A percentile compares a stretch with the other conserved stretches of the same genome.
These are phyloP conservation scores for Phlegmacium glaucopus DNA, from an alignment of 768 basidiomycete genomes.

Conservation along the genomic window DNA sequence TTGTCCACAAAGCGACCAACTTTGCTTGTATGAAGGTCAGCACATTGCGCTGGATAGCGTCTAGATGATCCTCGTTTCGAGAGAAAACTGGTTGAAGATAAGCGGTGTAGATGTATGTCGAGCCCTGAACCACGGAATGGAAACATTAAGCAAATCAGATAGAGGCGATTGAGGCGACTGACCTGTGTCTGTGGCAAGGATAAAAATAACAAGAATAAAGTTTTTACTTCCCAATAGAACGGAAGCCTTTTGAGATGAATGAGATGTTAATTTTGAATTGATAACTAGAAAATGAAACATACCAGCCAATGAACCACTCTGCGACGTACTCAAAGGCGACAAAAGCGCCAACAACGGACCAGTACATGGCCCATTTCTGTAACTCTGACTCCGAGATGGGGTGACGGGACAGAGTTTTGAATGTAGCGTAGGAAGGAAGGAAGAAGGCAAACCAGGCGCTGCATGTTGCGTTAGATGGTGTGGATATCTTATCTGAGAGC, in stretches of 20 bases:
- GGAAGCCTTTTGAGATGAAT: constrained; percentile 51
- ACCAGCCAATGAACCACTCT: constrained; percentile 69
- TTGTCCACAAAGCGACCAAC: constrained; percentile 37
- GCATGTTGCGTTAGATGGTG: constrained; percentile 3
- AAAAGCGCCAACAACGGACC: constrained; percentile 59
- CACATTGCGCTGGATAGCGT: constrained; percentile 52
- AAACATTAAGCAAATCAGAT: constrained; percentile 7
- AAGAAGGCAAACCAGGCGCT: constrained; percentile 74
- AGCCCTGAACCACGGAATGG: constrained; percentile 44
- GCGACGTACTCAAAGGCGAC: constrained; percentile 60
- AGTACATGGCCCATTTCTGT: constrained; percentile 58
- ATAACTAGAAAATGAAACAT: constrained; percentile 19
- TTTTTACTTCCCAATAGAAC: constrained; percentile 74
- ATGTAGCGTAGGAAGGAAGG: constrained; percentile 61
- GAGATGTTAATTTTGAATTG: constrained; percentile 6
- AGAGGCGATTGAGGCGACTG: constrained; percentile 10
- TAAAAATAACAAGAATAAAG: constrained; percentile 63
- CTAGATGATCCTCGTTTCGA: constrained; percentile 57
- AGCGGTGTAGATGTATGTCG: constrained; percentile 58
- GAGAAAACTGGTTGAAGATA: constrained; percentile 60
- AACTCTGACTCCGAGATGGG: constrained; percentile 50
- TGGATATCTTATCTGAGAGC: not conserved
- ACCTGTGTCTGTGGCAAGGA: constrained; percentile 71
- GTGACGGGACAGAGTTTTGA: constrained; percentile 58
- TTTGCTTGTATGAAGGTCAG: constrained; percentile 55